Conservation (phyloP, 768 basidiomycete species). For the Boletus rubroflammeus region DNA sequence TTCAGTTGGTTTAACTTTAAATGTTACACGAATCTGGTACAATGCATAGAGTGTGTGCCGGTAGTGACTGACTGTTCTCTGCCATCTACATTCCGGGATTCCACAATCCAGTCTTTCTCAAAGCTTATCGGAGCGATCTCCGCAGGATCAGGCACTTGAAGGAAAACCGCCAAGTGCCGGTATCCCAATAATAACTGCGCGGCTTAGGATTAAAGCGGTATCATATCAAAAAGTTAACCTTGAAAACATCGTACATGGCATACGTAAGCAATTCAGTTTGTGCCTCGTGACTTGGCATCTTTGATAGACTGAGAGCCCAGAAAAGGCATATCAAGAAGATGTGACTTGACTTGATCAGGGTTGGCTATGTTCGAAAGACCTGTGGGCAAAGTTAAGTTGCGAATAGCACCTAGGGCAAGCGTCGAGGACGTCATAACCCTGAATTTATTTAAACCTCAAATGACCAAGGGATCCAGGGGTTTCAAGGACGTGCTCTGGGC, state of each 20-base stretch:
- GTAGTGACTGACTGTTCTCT: not conserved
- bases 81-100: not conserved
- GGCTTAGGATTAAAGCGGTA: conserved; percentile 8
- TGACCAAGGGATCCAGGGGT: conserved; percentile 7
- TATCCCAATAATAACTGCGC: conserved; percentile 12
- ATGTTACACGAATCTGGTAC: conserved; percentile 10
- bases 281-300: conserved; percentile 17
- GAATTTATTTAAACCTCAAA: conserved; percentile 14
- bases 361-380: conserved; percentile 7
- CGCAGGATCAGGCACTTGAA: conserved; percentile 23
- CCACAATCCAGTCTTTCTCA: conserved; percentile 5
- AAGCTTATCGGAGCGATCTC: conserved; percentile 30
- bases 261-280: conserved; percentile 22
- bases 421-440: conserved; percentile 28
- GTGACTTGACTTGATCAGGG: conserved; percentile 11
- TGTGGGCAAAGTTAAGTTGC: conserved; percentile 28
- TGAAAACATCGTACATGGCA: conserved; percentile 15
- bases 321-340: conserved; percentile 17
- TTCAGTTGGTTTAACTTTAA: conserved; percentile 11
- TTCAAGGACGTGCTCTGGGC: conserved; percentile 1
- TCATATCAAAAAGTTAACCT: conserved; percentile 28
- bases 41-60: conserved; percentile 6
- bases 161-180: conserved; percentile 10
- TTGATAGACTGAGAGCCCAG: conserved; percentile 6
- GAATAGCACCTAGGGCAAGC: not conserved